phyloP scores from a whole-genome alignment of 495 filamentous ascomycete genomes.

The Evansstolkia leycettana region DNA sequence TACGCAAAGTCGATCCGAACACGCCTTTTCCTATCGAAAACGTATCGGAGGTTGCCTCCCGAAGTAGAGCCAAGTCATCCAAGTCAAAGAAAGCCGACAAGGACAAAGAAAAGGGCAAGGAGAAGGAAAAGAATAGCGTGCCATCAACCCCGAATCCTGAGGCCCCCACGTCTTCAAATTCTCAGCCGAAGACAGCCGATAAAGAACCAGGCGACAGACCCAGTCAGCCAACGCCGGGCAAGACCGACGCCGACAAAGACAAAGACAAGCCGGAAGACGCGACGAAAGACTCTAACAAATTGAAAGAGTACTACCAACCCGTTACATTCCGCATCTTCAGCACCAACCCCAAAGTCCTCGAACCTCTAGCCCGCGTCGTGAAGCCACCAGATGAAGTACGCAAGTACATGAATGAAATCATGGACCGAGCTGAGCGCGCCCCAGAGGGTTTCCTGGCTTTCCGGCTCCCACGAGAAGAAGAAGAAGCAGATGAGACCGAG shows the following conservation, averaged over 20 bases:
- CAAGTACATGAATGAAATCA: conserved; percentile 74
- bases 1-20: conserved; percentile 35
- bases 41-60: conserved; percentile 13
- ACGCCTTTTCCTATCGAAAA: conserved; percentile 27
- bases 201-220: neutral
- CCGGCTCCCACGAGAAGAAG: conserved; percentile 42
- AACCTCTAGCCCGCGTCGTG: conserved; percentile 66
- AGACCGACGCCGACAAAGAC: neutral
- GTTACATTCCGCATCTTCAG: conserved; percentile 69
- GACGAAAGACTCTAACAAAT: conserved; percentile 8
- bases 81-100: conserved; percentile 28
- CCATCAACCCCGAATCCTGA: conserved; percentile 3
- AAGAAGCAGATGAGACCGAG: neutral
- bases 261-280: neutral
- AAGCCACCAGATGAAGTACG: conserved; percentile 66
- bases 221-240: neutral
- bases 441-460: conserved; percentile 57
- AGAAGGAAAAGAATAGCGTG: conserved; percentile 4
- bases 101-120: conserved; percentile 18
- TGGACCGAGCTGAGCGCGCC: conserved; percentile 59
- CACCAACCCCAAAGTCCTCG: conserved; percentile 48
- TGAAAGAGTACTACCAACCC: conserved; percentile 78
- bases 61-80: conserved; percentile 20
- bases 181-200: conserved; percentile 9
- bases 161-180: conserved; percentile 3